Percentiles rank a stretch among this genome's conserved stretches.
phyloP scores from a whole-genome alignment of 495 filamentous ascomycete genomes.

The Hyaloscypha hepaticicola region DNA sequence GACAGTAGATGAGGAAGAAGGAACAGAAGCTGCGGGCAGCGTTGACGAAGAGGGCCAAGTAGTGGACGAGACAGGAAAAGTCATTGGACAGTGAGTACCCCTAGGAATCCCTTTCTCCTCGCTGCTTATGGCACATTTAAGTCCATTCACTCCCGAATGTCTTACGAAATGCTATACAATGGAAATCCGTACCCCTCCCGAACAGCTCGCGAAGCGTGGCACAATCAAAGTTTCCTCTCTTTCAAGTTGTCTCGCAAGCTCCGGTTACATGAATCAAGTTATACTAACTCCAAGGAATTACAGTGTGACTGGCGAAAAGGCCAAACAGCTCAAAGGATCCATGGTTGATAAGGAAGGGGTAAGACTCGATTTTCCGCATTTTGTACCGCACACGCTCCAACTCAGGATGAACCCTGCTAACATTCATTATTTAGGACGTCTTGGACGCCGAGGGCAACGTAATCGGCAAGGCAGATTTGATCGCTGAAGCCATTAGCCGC shows the following conservation, averaged over 20 bases:
- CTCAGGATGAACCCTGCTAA: too few species aligned
- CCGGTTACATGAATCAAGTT: not conserved
- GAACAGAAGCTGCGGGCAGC: slow-evolving; percentile 18
- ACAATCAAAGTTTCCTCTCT: not conserved
- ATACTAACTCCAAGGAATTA: not conserved
- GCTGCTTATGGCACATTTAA: not conserved
- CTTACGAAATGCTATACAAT: not conserved
- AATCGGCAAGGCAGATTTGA: slow-evolving; percentile 62
- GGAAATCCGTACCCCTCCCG: not conserved
- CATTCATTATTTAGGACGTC: slow-evolving; percentile 54
- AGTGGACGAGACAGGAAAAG: slow-evolving; percentile 64
- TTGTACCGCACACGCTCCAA: too few species aligned
- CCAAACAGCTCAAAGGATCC: slow-evolving; percentile 34
- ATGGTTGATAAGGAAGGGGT: slow-evolving; percentile 76
- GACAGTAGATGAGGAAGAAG: slow-evolving; percentile 23
- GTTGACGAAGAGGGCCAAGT: slow-evolving; percentile 80
- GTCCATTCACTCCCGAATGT: not conserved
- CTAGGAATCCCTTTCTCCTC: not conserved
- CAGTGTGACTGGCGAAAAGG: slow-evolving; percentile 45
- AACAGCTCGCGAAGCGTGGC: not conserved
- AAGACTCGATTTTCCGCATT: too few species aligned
- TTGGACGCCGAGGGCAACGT: slow-evolving; percentile 78
- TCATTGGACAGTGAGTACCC: slow-evolving; percentile 55
- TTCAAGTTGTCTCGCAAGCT: not conserved
- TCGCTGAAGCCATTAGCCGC: slow-evolving; percentile 26